Base-by-base conservation (phyloP, 1,284 basidiomycete species). In the Meripilus lineatus region DNA sequence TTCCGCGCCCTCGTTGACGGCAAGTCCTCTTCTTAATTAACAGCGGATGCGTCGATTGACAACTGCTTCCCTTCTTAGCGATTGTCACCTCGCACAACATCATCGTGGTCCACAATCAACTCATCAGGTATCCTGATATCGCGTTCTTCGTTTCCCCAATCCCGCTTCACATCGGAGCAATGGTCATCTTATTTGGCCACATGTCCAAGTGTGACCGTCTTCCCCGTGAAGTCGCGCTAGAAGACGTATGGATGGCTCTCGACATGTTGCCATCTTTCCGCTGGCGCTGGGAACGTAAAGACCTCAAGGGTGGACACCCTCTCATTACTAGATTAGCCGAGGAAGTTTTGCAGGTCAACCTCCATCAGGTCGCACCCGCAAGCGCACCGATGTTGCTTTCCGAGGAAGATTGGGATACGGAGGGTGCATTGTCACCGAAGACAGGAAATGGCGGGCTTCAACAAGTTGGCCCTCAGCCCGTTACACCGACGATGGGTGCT, bases 61-160 rank as follows among this genome's bases (percentile, higher is more conserved):
- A 32, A 46, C 36, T 32, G 28, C 42, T 17, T 3, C 24, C 44
- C 17, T 28, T 34, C 41, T 28, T 49, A 89, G 86, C 88, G 3
- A 84, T 89, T 46, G 77, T 88, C 42, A 84, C 84, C 1, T 84
- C 88, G 1, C 87, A 90, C 67, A 90, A 90, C 55, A 81, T 85
- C 49, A 87, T 90, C 54, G 74, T 87, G 40, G 72, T 90, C 17
- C 88, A 90, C 64, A 81, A 82, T 47, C 79, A 84, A 50, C 74
- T 90, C 42, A 88, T 89, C 51, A 75, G 75, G 23, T 89, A 81
- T 70, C 86, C 87, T 6, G 83, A 89, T 51, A 84, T 84, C 53
- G 84, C 81, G 1, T 90, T 90, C 67, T 90, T 90, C 58, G 85
- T 86, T 15, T 88, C 87, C 2, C 87, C 88, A 1, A 87, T 86